Evolutionary conservation across 768 basidiomycete genomes (phyloP).

Genomic region (Suillus fuscotomentosus): DNA sequence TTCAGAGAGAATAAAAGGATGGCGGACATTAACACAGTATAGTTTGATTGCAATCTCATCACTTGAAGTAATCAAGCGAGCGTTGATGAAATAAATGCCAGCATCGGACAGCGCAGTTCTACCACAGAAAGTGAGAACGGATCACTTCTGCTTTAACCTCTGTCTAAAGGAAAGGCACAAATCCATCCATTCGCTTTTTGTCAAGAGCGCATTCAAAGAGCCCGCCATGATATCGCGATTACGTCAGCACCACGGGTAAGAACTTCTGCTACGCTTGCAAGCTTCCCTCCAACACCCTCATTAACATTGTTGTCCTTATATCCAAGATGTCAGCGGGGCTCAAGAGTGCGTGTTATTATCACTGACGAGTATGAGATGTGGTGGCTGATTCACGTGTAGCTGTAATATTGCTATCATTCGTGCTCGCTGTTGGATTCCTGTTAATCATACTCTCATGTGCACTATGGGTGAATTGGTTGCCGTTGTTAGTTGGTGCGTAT

Average conservation of each 20-base stretch:
- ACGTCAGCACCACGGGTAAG: background rate
- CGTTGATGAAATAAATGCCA: no score
- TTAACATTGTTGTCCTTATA: background rate
- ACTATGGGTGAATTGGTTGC: conserved; percentile 95
- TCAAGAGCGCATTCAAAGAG: no score
- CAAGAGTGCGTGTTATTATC: conserved; percentile 48
- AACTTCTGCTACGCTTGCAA: background rate
- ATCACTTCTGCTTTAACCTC: no score
- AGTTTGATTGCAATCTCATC: no score
- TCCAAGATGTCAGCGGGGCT: conserved; percentile 62
- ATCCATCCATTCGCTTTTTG: no score
- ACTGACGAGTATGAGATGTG: conserved; percentile 1
- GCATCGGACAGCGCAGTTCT: no score
- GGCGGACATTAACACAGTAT: no score
- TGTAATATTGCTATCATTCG: conserved; percentile 95
- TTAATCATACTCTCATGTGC: conserved; percentile 98
- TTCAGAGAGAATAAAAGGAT: no score
- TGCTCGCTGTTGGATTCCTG: conserved; percentile 96
- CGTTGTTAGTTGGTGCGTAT: conserved; percentile 86
- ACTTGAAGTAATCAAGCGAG: no score
- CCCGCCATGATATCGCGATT: background rate
- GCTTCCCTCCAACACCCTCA: background rate
- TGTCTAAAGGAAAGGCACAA: no score
- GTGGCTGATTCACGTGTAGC: conserved; percentile 44
- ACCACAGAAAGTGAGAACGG: no score